Evolutionary conservation across 2,329 filamentous ascomycete species (phyloP), one percentile per base, ranked within the genome.

Genomic region (Aspergillus sp.): DNA sequence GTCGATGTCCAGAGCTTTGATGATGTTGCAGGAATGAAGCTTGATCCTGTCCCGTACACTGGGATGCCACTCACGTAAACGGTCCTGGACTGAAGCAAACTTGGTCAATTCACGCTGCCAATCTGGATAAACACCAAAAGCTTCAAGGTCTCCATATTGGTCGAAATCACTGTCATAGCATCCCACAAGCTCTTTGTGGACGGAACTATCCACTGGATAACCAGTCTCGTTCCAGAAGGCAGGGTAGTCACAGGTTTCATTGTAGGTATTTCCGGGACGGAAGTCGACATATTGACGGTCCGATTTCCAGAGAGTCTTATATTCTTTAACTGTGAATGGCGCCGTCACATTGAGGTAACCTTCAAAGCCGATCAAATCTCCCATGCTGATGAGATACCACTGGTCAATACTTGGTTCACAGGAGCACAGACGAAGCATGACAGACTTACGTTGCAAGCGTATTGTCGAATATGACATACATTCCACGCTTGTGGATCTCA

Each of bases 381-480:
- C 83, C 82, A 89, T 66, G 5, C 66, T 70, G 6, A 7, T 59
- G 60, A 55, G 56, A 9, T 10, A 19, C 19, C 41, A 21, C 61
- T 25, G 56, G 52, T 43, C 41, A 54, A 41, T 9, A 36, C 9
- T 4, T 28, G 45, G 4, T 36, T 36, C 9, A 47, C 28, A 23
- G 28, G 3, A 5, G 23, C 28, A 15, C 53, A 28, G 10, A 10
- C 13, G 25, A 32, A 30, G 10, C 3, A 38, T 10, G 8, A 12
- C 7, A 48, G 15, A 75, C 80, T 78, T 74, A 82, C 78, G 87
- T 89, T 49, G 84, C 82, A 70, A 89, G 81, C 2, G 87, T 89
- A 68, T 89, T 89, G 70, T 89, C 87, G 61, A 89, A 73, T 32
- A 89, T 76, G 43, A 89, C 85, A 74, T 88, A 88, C 86, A 89